phyloP scores from a whole-genome alignment of 371 early-diverging fungal species.

The Syncephalastrum monosporum region DNA sequence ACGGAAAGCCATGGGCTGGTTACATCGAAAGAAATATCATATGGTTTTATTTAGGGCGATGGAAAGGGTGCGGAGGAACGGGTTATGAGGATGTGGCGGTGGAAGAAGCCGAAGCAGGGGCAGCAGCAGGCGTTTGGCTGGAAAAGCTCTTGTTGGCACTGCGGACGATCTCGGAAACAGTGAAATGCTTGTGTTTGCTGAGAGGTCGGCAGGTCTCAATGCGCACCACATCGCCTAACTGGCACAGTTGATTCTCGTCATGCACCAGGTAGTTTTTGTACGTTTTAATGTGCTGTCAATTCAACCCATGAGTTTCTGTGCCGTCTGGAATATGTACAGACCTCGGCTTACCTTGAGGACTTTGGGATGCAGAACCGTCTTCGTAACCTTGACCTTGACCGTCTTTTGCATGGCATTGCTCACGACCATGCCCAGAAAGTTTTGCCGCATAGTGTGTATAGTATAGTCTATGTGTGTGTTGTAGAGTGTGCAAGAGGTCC shows the following conservation, averaged over 20 bases:
- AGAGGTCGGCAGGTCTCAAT: slow-evolving; percentile 90
- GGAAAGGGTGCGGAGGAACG: too few relatives aligned
- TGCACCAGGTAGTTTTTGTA: slow-evolving; percentile 91
- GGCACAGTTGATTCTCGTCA: slow-evolving; percentile 82
- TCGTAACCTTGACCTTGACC: slow-evolving; percentile 85
- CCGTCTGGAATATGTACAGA: too few relatives aligned
- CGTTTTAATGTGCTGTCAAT: slow-evolving; percentile 52
- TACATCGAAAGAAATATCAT: too few relatives aligned
- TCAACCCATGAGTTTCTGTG: background rate
- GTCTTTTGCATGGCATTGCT: slow-evolving; percentile 92
- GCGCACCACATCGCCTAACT: slow-evolving; percentile 89
- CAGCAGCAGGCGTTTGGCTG: too few relatives aligned
- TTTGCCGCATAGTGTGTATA: slow-evolving; percentile 66
- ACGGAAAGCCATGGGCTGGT: too few relatives aligned
- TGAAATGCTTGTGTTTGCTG: slow-evolving; percentile 86
- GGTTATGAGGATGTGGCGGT: too few relatives aligned
- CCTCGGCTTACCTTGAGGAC: slow-evolving; percentile 75
- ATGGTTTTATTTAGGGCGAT: too few relatives aligned
- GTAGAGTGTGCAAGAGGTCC: too few relatives aligned
- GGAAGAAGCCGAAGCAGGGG: too few relatives aligned
- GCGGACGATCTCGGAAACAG: slow-evolving; percentile 82
- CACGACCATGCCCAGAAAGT: slow-evolving; percentile 84
- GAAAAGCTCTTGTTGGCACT: slow-evolving; percentile 18
- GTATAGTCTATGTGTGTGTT: background rate
- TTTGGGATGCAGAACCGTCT: slow-evolving; percentile 74